phyloP scores from a whole-genome alignment of 2,329 filamentous ascomycete genomes.

The Harringtonia lauricola region DNA sequence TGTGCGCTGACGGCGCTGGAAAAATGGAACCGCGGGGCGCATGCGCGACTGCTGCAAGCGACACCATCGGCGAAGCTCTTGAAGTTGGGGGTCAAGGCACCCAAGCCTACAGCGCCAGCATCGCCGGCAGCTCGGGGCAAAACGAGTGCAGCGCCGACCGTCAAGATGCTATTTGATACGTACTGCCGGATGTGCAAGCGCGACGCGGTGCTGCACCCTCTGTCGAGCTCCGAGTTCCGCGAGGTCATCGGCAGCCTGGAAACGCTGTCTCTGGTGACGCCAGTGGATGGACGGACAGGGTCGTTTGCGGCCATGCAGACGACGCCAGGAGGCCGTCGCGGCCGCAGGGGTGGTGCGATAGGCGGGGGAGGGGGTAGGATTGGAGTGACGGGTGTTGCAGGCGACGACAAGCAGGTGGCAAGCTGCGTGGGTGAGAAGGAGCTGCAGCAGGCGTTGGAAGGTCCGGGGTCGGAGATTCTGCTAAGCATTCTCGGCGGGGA shows the following conservation, averaged over 20 bases:
- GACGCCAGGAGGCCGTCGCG: constrained; percentile 58
- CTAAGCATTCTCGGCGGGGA: constrained; percentile 51
- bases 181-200: constrained; percentile 75
- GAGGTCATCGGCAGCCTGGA: constrained; percentile 87
- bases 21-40: constrained; percentile 51
- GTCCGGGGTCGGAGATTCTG: constrained; percentile 49
- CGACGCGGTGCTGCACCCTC: constrained; percentile 79
- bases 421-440: constrained; percentile 75
- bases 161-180: constrained; percentile 74
- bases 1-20: constrained; percentile 85
- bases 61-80: constrained; percentile 11
- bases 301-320: constrained; percentile 55
- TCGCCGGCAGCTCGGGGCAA: constrained; percentile 3
- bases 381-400: constrained; percentile 36
- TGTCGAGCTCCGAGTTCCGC: constrained; percentile 85
- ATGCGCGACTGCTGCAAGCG: constrained; percentile 16
- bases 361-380: constrained; percentile 18
- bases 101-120: constrained; percentile 33
- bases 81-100: constrained; percentile 23
- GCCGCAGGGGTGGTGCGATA: constrained; percentile 21
- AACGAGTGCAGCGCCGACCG: constrained; percentile 66
- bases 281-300: constrained; percentile 57
- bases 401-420: constrained; percentile 67
- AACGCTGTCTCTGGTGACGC: constrained; percentile 69
- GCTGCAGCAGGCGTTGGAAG: constrained; percentile 58